Percentiles rank a stretch among this genome's conserved stretches.
phyloP scores from a whole-genome alignment of 2,329 filamentous ascomycete species.

The Botrytis medusae region DNA sequence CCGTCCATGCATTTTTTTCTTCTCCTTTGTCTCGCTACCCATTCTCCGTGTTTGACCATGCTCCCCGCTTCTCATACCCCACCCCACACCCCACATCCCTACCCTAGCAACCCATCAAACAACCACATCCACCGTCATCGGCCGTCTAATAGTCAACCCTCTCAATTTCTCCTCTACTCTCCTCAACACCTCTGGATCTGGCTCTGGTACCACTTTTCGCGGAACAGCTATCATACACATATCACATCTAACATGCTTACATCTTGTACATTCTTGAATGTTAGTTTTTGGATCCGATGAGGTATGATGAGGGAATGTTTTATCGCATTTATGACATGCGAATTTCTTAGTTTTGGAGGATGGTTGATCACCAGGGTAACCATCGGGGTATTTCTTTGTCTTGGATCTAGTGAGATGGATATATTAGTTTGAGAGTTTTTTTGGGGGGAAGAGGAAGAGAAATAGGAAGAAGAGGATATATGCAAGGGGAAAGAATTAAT shows the following conservation, averaged over 20 bases:
- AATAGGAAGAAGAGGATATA: background rate
- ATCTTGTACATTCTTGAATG: slow-evolving; percentile 55
- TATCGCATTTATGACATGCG: slow-evolving; percentile 63
- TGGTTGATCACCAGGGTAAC: slow-evolving; percentile 62
- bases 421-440: slow-evolving; percentile 21
- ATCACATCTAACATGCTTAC: slow-evolving; percentile 59
- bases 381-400: slow-evolving; percentile 66
- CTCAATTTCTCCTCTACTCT: slow-evolving; percentile 57
- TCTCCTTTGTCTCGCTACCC: background rate
- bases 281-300: slow-evolving; percentile 22
- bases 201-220: slow-evolving; percentile 58
- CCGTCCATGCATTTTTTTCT: background rate
- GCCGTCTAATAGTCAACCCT: slow-evolving; percentile 26
- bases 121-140: background rate
- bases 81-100: background rate
- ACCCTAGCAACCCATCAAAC: background rate
- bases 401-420: slow-evolving; percentile 51
- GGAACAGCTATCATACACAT: slow-evolving; percentile 52
- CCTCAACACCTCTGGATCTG: slow-evolving; percentile 60
- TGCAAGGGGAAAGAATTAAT: background rate
- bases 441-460: accelerated
- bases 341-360: slow-evolving; percentile 43
- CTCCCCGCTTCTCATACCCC: background rate
- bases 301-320: slow-evolving; percentile 49
- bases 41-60: background rate